Evolutionary conservation across 163 green algal genomes (phyloP).

Genomic region (Coccomyxa subellipsoidea): DNA sequence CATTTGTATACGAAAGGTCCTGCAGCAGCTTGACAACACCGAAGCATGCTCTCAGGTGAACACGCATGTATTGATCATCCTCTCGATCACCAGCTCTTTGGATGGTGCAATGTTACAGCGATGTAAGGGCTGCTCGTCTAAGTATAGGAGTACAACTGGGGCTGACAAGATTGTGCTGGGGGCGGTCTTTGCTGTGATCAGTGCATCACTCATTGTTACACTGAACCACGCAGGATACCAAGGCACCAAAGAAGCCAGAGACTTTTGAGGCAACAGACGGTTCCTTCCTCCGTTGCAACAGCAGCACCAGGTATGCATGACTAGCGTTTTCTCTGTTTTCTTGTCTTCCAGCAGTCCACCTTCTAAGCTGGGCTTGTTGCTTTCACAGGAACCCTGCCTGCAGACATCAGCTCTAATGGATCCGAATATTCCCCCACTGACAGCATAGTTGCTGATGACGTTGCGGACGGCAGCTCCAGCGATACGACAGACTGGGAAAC

Average conservation of each 20-base stretch:
- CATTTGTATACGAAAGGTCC: not conserved
- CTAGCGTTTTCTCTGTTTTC: not conserved
- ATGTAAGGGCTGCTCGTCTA: not conserved
- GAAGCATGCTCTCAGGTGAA: not conserved
- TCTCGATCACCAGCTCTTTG: not conserved
- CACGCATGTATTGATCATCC: not conserved
- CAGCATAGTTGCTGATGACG: constrained; percentile 3
- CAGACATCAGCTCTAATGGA: not conserved
- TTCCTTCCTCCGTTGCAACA: not conserved
- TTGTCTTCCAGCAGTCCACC: not conserved
- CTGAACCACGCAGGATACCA: not conserved
- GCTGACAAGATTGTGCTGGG: not conserved
- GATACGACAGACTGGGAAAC: constrained; percentile 51
- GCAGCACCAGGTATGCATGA: not conserved
- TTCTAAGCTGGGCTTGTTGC: not conserved
- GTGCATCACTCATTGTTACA: not conserved
- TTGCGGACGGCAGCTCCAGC: not conserved
- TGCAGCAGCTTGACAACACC: not conserved
- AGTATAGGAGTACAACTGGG: not conserved
- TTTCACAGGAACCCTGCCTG: not conserved
- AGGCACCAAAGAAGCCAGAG: not conserved
- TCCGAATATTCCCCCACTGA: not conserved
- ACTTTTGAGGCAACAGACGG: not conserved
- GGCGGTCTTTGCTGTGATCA: not conserved
- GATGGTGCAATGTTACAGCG: not conserved